Conservation (phyloP, 208 protist species). For the Leishmania major region DNA sequence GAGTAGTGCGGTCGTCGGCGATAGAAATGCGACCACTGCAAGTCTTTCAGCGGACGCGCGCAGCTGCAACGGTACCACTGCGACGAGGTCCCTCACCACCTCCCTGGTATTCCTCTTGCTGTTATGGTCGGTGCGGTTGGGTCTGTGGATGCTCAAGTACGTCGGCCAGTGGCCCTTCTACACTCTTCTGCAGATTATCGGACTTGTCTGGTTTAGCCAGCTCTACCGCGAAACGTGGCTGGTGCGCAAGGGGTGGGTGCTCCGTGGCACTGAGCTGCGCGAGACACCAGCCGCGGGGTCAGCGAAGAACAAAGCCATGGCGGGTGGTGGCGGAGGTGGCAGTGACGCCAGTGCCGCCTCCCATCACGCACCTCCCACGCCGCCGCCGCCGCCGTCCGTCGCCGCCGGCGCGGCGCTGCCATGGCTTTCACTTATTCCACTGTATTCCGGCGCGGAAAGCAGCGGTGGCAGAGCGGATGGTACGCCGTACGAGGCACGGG, state of each 20-base stretch:
- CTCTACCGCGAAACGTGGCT: slow-evolving; percentile 52
- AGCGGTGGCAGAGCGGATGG: not conserved
- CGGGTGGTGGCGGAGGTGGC: not conserved
- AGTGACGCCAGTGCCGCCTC: not conserved
- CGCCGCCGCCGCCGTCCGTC: not conserved
- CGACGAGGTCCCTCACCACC: not conserved
- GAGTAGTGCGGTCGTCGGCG: not conserved
- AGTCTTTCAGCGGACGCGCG: not conserved
- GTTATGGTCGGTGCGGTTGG: slow-evolving; percentile 21
- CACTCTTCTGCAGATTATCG: slow-evolving; percentile 39
- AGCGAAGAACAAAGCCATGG: not conserved
- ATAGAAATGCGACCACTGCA: not conserved
- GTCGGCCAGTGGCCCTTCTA: slow-evolving; percentile 48
- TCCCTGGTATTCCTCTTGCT: slow-evolving; percentile 7
- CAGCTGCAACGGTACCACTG: not conserved
- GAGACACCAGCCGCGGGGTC: slow-evolving; percentile 1
- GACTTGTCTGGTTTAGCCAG: slow-evolving; percentile 44
- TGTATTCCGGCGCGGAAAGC: not conserved
- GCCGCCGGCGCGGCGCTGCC: slow-evolving; percentile 6
- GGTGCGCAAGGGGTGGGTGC: slow-evolving; percentile 42
- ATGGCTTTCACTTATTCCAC: slow-evolving; percentile 17
- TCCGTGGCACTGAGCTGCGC: slow-evolving; percentile 27
- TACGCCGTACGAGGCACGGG: not conserved
- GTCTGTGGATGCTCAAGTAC: slow-evolving; percentile 34
- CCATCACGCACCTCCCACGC: not conserved